Base-by-base conservation (phyloP, 805 yeast species). In the Suhomyces sp. region DNA sequence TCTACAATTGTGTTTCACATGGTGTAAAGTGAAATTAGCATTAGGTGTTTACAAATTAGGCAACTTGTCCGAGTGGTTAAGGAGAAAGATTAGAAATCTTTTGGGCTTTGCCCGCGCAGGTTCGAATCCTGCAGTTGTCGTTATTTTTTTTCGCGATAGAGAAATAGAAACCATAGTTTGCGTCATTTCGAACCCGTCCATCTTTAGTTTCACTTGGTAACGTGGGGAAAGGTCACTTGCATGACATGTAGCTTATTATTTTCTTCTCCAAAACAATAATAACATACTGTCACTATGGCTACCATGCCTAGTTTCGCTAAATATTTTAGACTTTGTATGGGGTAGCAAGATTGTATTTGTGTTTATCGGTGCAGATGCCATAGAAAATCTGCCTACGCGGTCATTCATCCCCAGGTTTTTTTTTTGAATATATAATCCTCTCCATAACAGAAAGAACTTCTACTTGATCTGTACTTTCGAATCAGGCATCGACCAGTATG, bases 121-220 rank as follows among this genome's bases (percentile, higher is more conserved):
- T 81, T 82, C 87, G 84, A 82, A 69, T 82, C 87, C 86, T 82
- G 87, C 84, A 79, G 86, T 78, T 82, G 85, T 81, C 86, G 85
- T 59, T 65, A 68, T 69, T 67, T 73, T 71, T 71, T 56, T 9
- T 5, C 12, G 40, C 40, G 40, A 35, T n/a, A 35, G 17, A 3
- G 15, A 8, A 15, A 35, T n/a, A n/a, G 19, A 35, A 8, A 4
- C 31, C 13, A 9, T 27, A 27, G 31, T 10, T 29, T 6, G 36
- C 9, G 36, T 33, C 36, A 33, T 33, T 33, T 33, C 15, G 15
- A 33, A 6, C 17, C 17, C 12, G 3, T 33, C 17, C 4, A 3
- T 29, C 8, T 2, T 5, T n/a, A 33, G 36, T n/a, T 6, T 6
- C 17, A 33, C 36, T 12, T 33, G 7, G 36, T 33, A n/a, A 33